phyloP scores from a whole-genome alignment of 2,329 filamentous ascomycete species.

The Trichothecium sympodiale region DNA sequence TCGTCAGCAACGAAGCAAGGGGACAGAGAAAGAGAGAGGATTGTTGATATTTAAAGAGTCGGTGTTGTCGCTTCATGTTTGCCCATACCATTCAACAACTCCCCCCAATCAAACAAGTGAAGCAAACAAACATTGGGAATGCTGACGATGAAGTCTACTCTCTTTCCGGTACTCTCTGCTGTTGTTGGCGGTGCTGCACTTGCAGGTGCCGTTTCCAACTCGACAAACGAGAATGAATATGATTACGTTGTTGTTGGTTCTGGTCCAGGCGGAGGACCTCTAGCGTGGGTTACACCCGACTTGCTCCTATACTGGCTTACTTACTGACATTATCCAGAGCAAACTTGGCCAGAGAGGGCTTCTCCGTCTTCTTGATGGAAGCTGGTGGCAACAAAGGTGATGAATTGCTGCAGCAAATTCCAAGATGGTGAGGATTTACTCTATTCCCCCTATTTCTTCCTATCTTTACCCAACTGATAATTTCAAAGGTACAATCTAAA shows the following conservation, averaged over 20 bases:
- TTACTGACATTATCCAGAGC: conserved; percentile 13
- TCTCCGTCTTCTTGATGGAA: conserved; percentile 45
- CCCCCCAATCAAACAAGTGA: too few species aligned
- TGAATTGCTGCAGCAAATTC: conserved; percentile 7
- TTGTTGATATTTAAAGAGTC: too few species aligned
- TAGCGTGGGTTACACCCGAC: conserved; percentile 21
- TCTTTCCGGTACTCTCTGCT: too few species aligned
- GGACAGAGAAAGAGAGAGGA: too few species aligned
- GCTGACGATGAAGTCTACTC: too few species aligned
- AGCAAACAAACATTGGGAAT: too few species aligned
- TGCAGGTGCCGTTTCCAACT: neutral
- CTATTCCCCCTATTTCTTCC: too few species aligned
- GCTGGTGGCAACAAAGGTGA: conserved; percentile 41
- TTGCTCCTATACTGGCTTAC: neutral
- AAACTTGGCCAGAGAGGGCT: conserved; percentile 40
- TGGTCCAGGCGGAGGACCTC: conserved; percentile 40
- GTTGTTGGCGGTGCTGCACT: too few species aligned
- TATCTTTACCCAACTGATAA: neutral
- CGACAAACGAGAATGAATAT: conserved; percentile 20
- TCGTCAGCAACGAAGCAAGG: too few species aligned
- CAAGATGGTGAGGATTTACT: conserved; percentile 5
- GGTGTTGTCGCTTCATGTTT: too few species aligned
- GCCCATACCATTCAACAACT: too few species aligned
- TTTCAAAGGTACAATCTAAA: neutral
- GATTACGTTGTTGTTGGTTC: conserved; percentile 50